phyloP scores from a whole-genome alignment of 306 rosid genomes.

The Prosopis cineraria region DNA sequence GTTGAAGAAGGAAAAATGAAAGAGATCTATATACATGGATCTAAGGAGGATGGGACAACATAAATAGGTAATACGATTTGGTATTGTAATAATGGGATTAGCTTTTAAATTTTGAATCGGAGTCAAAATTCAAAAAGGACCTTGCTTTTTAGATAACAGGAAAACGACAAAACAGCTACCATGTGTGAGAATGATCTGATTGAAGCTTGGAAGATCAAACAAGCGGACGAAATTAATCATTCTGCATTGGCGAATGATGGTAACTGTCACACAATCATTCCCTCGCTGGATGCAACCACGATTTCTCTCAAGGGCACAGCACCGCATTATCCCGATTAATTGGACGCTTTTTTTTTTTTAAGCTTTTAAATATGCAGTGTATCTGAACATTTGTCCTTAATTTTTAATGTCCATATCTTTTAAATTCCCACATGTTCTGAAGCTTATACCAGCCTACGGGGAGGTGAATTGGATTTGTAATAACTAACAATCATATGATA shows the following conservation, averaged over 20 bases:
- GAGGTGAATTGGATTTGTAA: too few relatives aligned
- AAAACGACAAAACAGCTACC: conserved; percentile 36
- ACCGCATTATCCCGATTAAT: neutral
- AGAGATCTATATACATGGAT: neutral
- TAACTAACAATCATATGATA: too few relatives aligned
- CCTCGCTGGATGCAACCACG: neutral
- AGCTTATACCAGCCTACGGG: too few relatives aligned
- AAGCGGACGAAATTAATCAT: conserved; percentile 41
- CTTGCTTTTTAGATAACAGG: conserved; percentile 35
- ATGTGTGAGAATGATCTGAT: conserved; percentile 23
- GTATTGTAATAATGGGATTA: neutral
- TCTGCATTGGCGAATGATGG: conserved; percentile 37
- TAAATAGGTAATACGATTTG: neutral
- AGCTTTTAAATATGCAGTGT: too few relatives aligned
- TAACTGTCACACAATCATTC: conserved; percentile 38
- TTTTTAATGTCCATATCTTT: too few relatives aligned
- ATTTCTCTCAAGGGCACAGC: neutral
- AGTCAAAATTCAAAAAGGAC: conserved; percentile 33
- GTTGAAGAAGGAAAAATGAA: too few relatives aligned
- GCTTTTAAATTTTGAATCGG: conserved; percentile 33
- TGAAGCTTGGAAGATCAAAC: conserved; percentile 7
- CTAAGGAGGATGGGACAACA: neutral
- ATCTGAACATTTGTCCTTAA: too few relatives aligned
- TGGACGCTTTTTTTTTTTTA: neutral
- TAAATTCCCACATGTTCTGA: neutral